Conservation (phyloP, 257 asterid genomes). For the Solanum okadae region DNA sequence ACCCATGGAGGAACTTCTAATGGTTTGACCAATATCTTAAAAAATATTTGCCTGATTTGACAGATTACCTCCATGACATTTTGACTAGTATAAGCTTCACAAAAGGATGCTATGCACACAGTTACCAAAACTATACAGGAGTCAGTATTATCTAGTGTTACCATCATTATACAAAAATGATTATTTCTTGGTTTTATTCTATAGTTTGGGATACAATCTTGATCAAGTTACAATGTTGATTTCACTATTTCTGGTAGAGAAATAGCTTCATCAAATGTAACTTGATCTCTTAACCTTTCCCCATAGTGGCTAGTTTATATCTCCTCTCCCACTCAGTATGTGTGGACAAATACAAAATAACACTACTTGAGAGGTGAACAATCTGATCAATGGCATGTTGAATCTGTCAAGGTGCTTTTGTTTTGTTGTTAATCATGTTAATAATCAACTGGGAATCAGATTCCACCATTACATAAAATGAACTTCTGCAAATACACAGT, state of each 20-base stretch:
- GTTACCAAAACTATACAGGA: background rate
- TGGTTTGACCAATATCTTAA: background rate
- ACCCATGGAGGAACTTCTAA: too few species aligned
- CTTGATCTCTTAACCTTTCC: background rate
- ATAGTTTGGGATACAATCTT: background rate
- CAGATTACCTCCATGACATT: background rate
- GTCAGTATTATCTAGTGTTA: background rate
- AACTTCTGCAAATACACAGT: background rate
- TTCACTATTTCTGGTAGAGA: background rate
- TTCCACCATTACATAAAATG: background rate
- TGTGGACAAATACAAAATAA: background rate
- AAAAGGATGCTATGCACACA: background rate
- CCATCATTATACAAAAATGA: background rate
- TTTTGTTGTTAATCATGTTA: background rate
- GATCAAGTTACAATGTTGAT: background rate
- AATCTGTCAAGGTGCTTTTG: background rate
- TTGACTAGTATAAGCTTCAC: background rate
- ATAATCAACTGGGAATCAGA: background rate
- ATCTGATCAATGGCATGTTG: background rate
- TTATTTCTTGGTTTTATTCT: background rate
- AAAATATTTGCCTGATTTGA: background rate
- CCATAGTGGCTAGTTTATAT: background rate
- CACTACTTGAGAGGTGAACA: background rate
- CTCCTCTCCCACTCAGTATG: background rate
- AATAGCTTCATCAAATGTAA: background rate